These are phyloP conservation scores for Phytopythium boreale DNA, from an alignment of 352 stramenopile genomes.

Conservation along the genomic window DNA sequence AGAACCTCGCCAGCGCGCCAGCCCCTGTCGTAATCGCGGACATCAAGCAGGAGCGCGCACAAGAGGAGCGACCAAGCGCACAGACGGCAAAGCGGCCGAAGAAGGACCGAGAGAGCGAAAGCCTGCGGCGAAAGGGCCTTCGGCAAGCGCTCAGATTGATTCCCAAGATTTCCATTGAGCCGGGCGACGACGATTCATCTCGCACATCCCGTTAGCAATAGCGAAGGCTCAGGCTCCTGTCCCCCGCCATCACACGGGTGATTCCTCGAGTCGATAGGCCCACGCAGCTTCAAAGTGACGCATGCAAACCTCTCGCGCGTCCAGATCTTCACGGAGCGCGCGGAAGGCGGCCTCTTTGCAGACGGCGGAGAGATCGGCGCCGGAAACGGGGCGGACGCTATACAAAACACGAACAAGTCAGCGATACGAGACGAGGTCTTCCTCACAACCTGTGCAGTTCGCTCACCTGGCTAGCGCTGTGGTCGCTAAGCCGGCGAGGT, in stretches of 20 bases:
- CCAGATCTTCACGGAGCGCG: constrained; percentile 62
- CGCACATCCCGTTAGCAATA: neutral
- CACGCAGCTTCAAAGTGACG: constrained; percentile 52
- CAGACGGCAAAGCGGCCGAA: neutral
- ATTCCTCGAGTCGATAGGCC: constrained; percentile 23
- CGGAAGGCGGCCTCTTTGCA: constrained; percentile 82
- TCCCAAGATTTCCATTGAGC: constrained; percentile 3
- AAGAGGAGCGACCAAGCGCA: neutral
- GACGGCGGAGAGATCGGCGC: constrained; percentile 60
- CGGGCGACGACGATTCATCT: constrained; percentile 1
- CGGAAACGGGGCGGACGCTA: constrained; percentile 42
- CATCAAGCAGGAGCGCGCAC: neutral
- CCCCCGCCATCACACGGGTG: neutral
- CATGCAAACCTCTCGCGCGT: constrained; percentile 28
- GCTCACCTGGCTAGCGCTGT: constrained; percentile 16
- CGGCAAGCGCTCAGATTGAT: constrained; percentile 17
- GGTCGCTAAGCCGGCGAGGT: constrained; percentile 36
- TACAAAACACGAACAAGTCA: constrained; percentile 9
- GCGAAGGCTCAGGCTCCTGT: too few relatives aligned
- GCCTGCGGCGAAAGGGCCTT: neutral
- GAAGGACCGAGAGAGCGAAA: neutral
- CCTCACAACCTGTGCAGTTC: neutral
- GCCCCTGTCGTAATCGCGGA: neutral
- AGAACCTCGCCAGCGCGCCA: neutral
- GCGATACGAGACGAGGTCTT: neutral